Conservation (phyloP, 1,284 basidiomycete genomes). For the Ustilago sp. region DNA sequence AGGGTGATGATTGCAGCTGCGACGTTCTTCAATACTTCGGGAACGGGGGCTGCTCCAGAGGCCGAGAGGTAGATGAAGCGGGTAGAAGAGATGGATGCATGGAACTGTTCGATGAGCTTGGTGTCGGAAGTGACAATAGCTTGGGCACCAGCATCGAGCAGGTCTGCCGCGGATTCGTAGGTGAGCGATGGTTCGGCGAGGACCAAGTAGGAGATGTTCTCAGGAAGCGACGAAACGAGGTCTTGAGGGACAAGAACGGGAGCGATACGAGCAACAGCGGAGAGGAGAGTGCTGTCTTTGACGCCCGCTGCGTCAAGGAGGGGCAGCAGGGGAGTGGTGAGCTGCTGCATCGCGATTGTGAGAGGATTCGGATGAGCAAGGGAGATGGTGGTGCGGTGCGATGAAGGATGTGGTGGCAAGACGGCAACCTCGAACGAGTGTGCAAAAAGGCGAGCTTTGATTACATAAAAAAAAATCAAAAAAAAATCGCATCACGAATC, state of each 20-base stretch:
- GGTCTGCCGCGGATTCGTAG: constrained; percentile 53
- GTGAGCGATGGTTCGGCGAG: constrained; percentile 38
- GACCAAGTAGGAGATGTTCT: constrained; percentile 47
- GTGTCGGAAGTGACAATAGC: constrained; percentile 55
- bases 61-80: constrained; percentile 57
- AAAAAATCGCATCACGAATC: too few species aligned
- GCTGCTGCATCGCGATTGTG: constrained; percentile 54
- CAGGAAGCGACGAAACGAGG: constrained; percentile 29
- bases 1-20: constrained; percentile 57
- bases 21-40: constrained; percentile 47
- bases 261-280: constrained; percentile 46
- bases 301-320: constrained; percentile 42
- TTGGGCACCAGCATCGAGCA: constrained; percentile 62
- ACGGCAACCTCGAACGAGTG: too few species aligned
- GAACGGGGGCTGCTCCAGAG: constrained; percentile 38
- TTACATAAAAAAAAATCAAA: too few species aligned
- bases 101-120: constrained; percentile 44
- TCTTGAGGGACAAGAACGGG: constrained; percentile 51
- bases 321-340: constrained; percentile 57
- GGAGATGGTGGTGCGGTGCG: neutral
- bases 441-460: too few species aligned
- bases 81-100: constrained; percentile 39
- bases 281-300: constrained; percentile 31
- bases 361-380: neutral
- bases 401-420: too few species aligned